Base-by-base conservation (phyloP, 768 basidiomycete genomes). In the Albatrellus ellisii region DNA sequence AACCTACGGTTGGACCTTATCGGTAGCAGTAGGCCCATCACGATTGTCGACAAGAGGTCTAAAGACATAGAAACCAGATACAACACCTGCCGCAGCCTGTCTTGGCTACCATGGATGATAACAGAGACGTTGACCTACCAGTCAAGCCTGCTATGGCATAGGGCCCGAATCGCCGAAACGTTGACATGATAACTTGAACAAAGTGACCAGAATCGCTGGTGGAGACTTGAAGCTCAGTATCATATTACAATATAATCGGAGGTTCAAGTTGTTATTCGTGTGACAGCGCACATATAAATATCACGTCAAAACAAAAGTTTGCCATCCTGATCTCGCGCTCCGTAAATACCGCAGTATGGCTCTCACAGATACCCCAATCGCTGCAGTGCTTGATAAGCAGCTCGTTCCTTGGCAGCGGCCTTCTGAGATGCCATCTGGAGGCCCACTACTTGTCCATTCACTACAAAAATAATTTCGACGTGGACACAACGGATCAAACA, bases 401-500 rank as follows among this genome's bases (percentile, higher is more conserved):
- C 63, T 25, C 40, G 45, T 31, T 66, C 62, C 46, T 56, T 63
- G 6, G 63, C 62, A 1, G 36, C 37, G 8, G 59, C 52, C 49
- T 76, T 73, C 33, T 62, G 61, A 2, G 52, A 24, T 9, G 67
- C 73, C 1, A 52, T 59, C 4, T 66, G 75, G 9, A 59, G 62
- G 24, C 75, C 78, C 55, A 62, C 65, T 6, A 63, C 57, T 43
- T 22, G 11, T 25, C 49, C 49, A 6, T 35, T 11, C 15, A 50
- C 49, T 50, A 24, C 20, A 9, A 10, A 17, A 14, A 27, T 5
- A 38, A n/a, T 28, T 17, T n/a, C 10, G 21, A 5, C 21, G 21
- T 7, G 11, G 6, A 17, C 26, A 31, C 32, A 17, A n/a, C 11
- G 2, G 4, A 14, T n/a, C 17, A 38, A 22, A 34, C 7, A 15